phyloP scores from a whole-genome alignment of 305 asterid genomes.

The Andrographis paniculata region DNA sequence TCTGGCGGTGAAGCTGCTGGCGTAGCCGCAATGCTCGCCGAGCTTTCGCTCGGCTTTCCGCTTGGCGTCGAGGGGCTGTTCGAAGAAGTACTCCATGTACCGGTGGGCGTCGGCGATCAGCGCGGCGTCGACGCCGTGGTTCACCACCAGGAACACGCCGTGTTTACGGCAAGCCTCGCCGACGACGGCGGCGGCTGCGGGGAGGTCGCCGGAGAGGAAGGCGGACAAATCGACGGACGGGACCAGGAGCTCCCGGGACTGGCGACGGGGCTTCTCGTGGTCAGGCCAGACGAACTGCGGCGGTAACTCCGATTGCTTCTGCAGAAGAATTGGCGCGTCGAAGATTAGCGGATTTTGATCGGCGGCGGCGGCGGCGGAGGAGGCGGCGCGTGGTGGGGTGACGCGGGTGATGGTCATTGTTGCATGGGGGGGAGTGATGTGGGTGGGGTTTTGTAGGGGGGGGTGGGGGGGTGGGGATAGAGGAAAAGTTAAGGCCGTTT shows the following conservation, averaged over 20 bases:
- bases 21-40: conserved; percentile 75
- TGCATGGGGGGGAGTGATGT: conserved; percentile 2
- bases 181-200: not conserved
- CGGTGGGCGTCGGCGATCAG: conserved; percentile 46
- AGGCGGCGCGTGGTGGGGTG: no score
- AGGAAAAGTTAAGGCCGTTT: conserved; percentile 42
- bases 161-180: not conserved
- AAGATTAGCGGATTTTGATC: no score
- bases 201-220: not conserved
- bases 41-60: conserved; percentile 47
- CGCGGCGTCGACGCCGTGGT: conserved; percentile 39
- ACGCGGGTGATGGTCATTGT: not conserved
- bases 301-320: not conserved
- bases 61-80: conserved; percentile 36
- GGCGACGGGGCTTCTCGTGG: not conserved
- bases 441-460: conserved; percentile 7
- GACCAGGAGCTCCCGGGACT: not conserved
- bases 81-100: conserved; percentile 50
- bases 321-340: no score
- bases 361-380: no score
- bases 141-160: not conserved
- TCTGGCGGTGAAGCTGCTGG: conserved; percentile 76
- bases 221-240: not conserved
- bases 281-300: not conserved
- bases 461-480: no score